A percentile compares a stretch with the other conserved stretches of the same genome.
Conservation (phyloP, 208 protist species). For the Tritrichomonas musculus region DNA sequence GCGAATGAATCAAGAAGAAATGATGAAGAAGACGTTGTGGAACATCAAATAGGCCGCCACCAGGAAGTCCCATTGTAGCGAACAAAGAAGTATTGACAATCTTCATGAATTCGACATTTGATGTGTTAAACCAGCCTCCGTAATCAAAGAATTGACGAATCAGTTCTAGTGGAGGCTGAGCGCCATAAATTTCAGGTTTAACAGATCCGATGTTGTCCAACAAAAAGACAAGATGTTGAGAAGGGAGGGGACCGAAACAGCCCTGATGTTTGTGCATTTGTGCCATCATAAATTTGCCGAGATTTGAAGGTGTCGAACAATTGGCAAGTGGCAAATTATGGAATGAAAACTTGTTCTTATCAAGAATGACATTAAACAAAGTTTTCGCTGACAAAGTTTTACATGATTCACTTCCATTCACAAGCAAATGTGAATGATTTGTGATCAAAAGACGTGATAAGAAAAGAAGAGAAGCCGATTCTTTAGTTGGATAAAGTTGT, state of each 20-base stretch:
- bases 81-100: conserved; percentile 67
- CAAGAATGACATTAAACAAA: background rate
- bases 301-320: conserved; percentile 62
- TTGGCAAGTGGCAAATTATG: conserved; percentile 76
- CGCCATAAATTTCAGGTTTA: conserved; percentile 81
- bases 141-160: conserved; percentile 88
- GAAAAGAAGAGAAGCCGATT: background rate
- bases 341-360: conserved; percentile 53
- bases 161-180: conserved; percentile 89
- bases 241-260: conserved; percentile 37
- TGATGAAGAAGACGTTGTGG: conserved; percentile 88
- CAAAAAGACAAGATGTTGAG: conserved; percentile 77
- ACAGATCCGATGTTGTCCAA: conserved; percentile 95
- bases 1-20: conserved; percentile 73
- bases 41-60: conserved; percentile 80
- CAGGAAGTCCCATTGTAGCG: conserved; percentile 51
- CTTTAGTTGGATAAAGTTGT: background rate
- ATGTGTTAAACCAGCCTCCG: conserved; percentile 88
- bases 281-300: background rate
- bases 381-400: background rate
- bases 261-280: background rate
- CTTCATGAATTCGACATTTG: conserved; percentile 78
- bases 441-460: background rate
- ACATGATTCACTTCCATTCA: background rate
- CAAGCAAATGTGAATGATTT: background rate